phyloP scores from a whole-genome alignment of 1,284 basidiomycete genomes.

The Irpex sp. region DNA sequence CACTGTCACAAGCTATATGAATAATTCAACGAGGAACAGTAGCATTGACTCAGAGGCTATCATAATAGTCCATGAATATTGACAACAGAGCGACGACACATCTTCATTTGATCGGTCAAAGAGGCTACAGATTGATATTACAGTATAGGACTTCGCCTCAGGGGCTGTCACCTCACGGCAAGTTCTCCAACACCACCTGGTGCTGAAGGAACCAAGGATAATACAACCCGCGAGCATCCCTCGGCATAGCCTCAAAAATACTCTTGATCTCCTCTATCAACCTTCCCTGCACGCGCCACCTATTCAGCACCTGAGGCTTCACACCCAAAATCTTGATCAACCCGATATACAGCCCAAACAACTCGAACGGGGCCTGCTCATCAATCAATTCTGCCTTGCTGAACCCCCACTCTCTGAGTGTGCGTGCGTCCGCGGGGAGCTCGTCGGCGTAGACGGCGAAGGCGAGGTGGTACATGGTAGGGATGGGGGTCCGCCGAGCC shows the following conservation, averaged over 20 bases:
- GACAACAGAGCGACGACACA: no score
- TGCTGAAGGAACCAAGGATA: slow-evolving; percentile 33
- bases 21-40: no score
- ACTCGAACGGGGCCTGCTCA: slow-evolving; percentile 12
- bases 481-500: background rate
- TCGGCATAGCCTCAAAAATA: slow-evolving; percentile 21
- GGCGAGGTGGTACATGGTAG: background rate
- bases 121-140: no score
- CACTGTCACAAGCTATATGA: no score
- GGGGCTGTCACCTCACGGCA: background rate
- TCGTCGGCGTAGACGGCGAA: background rate
- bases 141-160: background rate
- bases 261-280: slow-evolving; percentile 30
- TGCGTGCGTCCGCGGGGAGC: background rate
- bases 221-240: slow-evolving; percentile 18
- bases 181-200: slow-evolving; percentile 23
- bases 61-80: no score
- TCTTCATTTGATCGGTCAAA: no score
- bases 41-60: no score
- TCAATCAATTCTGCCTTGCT: slow-evolving; percentile 12
- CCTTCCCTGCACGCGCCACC: slow-evolving; percentile 26
- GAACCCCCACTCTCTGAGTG: slow-evolving; percentile 31
- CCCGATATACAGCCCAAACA: slow-evolving; percentile 30
- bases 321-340: slow-evolving; percentile 20
- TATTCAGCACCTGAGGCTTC: slow-evolving; percentile 23